phyloP scores from a whole-genome alignment of 805 yeast species.

The Saturnispora halmiae region DNA sequence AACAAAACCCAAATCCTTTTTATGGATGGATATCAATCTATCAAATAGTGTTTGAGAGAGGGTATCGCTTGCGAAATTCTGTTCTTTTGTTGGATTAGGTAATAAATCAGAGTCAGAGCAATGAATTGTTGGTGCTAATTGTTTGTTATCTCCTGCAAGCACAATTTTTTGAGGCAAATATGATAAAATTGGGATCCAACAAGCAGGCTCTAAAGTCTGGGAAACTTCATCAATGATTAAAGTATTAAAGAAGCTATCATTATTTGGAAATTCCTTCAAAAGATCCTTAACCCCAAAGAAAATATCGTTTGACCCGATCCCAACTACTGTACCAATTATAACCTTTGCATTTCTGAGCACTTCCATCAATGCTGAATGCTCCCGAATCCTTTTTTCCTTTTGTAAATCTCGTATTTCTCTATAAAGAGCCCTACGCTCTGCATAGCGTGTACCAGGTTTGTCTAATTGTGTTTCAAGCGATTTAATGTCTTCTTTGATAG shows the following conservation, averaged over 20 bases:
- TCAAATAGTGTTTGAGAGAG: slow-evolving; percentile 74
- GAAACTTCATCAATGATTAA: slow-evolving; percentile 92
- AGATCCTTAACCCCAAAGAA: slow-evolving; percentile 9
- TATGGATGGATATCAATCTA: slow-evolving; percentile 46
- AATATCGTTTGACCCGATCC: slow-evolving; percentile 7
- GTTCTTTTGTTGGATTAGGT: slow-evolving; percentile 24
- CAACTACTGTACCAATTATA: slow-evolving; percentile 58
- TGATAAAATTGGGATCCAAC: slow-evolving; percentile 84
- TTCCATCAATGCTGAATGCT: slow-evolving; percentile 51
- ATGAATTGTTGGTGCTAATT: slow-evolving; percentile 85
- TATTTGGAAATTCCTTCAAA: slow-evolving; percentile 1
- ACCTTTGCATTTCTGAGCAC: slow-evolving; percentile 55
- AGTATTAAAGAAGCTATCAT: slow-evolving; percentile 48
- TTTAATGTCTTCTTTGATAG: slow-evolving; percentile 9
- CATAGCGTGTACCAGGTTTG: slow-evolving; percentile 40
- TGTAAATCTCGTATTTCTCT: slow-evolving; percentile 57
- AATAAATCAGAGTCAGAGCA: slow-evolving; percentile 5
- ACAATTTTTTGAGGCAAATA: slow-evolving; percentile 56
- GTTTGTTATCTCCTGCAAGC: slow-evolving; percentile 90
- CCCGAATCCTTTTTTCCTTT: slow-evolving; percentile 61
- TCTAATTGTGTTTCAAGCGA: slow-evolving; percentile 34
- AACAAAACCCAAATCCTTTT: slow-evolving; percentile 35
- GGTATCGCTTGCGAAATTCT: slow-evolving; percentile 31
- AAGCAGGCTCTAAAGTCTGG: slow-evolving; percentile 88
- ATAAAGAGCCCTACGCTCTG: slow-evolving; percentile 61